These are phyloP conservation scores for Cercospora sp. DNA, from an alignment of 2,329 filamentous ascomycete genomes.

Conservation along the genomic window DNA sequence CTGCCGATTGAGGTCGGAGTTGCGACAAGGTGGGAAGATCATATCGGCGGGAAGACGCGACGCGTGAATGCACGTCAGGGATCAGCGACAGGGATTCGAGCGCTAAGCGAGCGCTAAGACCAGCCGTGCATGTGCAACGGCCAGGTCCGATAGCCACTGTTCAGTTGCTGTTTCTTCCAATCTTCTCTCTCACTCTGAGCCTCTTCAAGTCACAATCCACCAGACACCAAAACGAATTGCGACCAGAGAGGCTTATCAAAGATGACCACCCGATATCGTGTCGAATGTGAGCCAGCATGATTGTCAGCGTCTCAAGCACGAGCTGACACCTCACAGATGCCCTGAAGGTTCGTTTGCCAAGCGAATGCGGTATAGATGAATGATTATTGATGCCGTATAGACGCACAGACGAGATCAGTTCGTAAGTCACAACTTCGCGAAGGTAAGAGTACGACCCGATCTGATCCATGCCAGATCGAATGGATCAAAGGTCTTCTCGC, in stretches of 20 bases:
- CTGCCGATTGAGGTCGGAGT: not conserved
- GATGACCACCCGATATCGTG: conserved; percentile 44
- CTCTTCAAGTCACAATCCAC: not conserved
- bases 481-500: conserved; percentile 91
- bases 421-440: conserved; percentile 52
- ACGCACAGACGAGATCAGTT: conserved; percentile 90
- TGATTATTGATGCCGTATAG: conserved; percentile 52
- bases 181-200: not conserved
- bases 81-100: not conserved
- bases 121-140: conserved; percentile 2
- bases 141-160: conserved; percentile 6
- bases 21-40: not conserved
- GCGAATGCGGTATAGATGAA: not conserved
- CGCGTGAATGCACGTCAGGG: not conserved
- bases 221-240: not conserved
- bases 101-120: not conserved
- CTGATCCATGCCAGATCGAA: conserved; percentile 35
- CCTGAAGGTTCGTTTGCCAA: conserved; percentile 55
- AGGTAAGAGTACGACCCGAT: too few relatives aligned
- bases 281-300: conserved; percentile 37
- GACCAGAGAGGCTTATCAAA: not conserved
- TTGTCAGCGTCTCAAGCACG: not conserved
- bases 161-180: not conserved
- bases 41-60: conserved; percentile 7
- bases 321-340: conserved; percentile 53